Conservation (phyloP, 208 protist species). For the Jaenimonas drosophilae region DNA sequence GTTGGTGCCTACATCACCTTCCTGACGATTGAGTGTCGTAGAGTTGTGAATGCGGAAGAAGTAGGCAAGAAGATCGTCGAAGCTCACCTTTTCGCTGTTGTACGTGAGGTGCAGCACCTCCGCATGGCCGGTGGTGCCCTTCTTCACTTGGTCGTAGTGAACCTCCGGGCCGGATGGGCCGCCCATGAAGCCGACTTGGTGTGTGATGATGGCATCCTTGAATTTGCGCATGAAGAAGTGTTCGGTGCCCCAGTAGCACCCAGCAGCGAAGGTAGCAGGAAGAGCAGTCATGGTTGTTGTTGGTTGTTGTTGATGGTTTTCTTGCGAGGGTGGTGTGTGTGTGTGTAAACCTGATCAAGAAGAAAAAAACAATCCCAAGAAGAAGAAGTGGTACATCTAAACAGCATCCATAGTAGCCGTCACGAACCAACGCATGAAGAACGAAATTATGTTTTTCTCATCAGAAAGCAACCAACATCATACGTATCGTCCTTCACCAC, state of each 20-base stretch:
- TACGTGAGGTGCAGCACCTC: conserved; percentile 91
- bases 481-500: too few relatives aligned
- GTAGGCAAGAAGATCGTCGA: conserved; percentile 76
- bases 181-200: conserved; percentile 88
- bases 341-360: too few relatives aligned
- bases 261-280: conserved; percentile 79
- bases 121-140: conserved; percentile 88
- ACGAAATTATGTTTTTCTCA: too few relatives aligned
- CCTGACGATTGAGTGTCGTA: conserved; percentile 88
- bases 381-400: too few relatives aligned
- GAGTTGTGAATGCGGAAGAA: conserved; percentile 95
- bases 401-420: too few relatives aligned
- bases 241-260: conserved; percentile 93
- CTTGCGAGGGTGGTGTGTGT: not conserved
- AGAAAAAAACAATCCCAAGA: too few relatives aligned
- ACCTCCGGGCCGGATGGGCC: conserved; percentile 41
- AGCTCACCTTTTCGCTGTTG: conserved; percentile 75
- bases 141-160: conserved; percentile 90
- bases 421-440: too few relatives aligned
- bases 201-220: conserved; percentile 52
- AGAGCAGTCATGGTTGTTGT: conserved; percentile 4
- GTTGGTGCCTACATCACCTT: conserved; percentile 88
- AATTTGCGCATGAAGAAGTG: conserved; percentile 85
- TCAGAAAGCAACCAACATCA: too few relatives aligned
- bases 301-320: not conserved